phyloP scores from a whole-genome alignment of 2,329 filamentous ascomycete species.

The Aspergillus ibericus region DNA sequence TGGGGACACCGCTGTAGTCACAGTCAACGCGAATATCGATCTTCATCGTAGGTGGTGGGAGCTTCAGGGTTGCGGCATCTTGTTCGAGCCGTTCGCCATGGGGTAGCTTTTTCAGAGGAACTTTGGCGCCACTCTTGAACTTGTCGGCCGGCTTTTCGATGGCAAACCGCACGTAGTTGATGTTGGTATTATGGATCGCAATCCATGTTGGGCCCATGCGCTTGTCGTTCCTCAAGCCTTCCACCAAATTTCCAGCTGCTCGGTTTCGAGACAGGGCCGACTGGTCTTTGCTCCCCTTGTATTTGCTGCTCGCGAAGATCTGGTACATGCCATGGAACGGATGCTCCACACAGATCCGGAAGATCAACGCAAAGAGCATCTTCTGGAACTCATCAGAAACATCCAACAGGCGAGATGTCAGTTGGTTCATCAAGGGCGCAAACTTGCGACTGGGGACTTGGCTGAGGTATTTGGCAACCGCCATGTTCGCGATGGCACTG shows the following conservation, averaged over 20 bases:
- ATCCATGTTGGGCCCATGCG: constrained; percentile 62
- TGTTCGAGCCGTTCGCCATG: constrained; percentile 65
- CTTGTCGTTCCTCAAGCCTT: constrained; percentile 57
- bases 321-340: constrained; percentile 98
- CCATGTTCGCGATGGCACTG: constrained; percentile 73
- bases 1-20: constrained; percentile 75
- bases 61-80: constrained; percentile 62
- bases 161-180: constrained; percentile 56
- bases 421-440: constrained; percentile 87
- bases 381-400: constrained; percentile 70
- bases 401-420: constrained; percentile 86
- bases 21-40: constrained; percentile 71
- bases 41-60: constrained; percentile 88
- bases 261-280: constrained; percentile 70
- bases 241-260: constrained; percentile 69
- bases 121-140: constrained; percentile 67
- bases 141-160: constrained; percentile 53
- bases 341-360: constrained; percentile 85
- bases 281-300: constrained; percentile 67
- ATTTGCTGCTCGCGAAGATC: constrained; percentile 79
- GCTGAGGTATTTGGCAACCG: constrained; percentile 68
- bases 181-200: constrained; percentile 71
- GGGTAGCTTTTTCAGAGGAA: constrained; percentile 62
- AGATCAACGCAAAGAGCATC: constrained; percentile 70
- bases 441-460: constrained; percentile 89